Evolutionary conservation across 75 land plant genomes (phyloP).

Genomic region (Ceratopteris richardii): DNA sequence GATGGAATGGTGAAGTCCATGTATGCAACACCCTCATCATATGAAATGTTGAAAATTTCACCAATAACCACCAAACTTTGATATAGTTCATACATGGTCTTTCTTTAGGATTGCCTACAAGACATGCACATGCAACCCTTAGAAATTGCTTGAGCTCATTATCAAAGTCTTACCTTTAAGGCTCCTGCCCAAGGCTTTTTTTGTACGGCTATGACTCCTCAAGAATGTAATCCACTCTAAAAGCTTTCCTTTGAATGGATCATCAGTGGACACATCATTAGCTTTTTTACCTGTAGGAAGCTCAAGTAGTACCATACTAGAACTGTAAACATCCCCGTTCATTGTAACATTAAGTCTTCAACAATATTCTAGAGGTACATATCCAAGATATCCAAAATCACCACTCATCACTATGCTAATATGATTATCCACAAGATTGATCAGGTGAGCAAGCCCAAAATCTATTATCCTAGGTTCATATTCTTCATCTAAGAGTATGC

Average conservation of each 20-base stretch:
- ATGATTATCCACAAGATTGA: slow-evolving; percentile 86
- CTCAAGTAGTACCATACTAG: slow-evolving; percentile 92
- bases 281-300: slow-evolving; percentile 68
- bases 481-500: slow-evolving; percentile 65
- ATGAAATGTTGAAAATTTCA: too few relatives aligned
- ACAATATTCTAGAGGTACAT: slow-evolving; percentile 90
- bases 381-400: slow-evolving; percentile 13
- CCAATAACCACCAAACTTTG: too few relatives aligned
- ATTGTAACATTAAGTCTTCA: slow-evolving; percentile 73
- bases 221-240: slow-evolving; percentile 81
- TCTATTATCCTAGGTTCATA: slow-evolving; percentile 79
- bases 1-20: too few relatives aligned
- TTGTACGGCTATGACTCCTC: slow-evolving; percentile 25
- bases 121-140: slow-evolving; percentile 65
- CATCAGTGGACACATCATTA: slow-evolving; percentile 43
- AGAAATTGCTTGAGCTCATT: slow-evolving; percentile 65
- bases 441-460: slow-evolving; percentile 90
- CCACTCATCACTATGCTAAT: slow-evolving; percentile 22
- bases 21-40: too few relatives aligned
- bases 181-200: slow-evolving; percentile 56
- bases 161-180: slow-evolving; percentile 49
- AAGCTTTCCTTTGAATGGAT: slow-evolving; percentile 60
- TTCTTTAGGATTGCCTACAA: too few relatives aligned
- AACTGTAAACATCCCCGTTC: slow-evolving; percentile 90
- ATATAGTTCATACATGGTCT: too few relatives aligned